A percentile compares a stretch with the other conserved stretches of the same genome.
phyloP scores from a whole-genome alignment of 805 yeast genomes.

The Tetrapisispora pingtungensis region DNA sequence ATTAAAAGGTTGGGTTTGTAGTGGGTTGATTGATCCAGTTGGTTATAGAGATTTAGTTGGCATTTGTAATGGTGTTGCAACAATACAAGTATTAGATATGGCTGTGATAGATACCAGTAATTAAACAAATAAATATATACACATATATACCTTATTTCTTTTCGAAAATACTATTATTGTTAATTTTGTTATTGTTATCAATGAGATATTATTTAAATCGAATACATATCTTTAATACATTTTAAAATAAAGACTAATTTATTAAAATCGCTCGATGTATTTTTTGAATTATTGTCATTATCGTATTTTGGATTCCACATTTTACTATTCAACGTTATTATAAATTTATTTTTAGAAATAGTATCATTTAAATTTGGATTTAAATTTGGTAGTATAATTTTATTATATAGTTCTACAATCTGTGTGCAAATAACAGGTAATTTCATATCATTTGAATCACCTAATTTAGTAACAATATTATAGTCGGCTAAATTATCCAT shows the following conservation, averaged over 20 bases:
- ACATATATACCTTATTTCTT: not conserved
- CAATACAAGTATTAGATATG: constrained; percentile 71
- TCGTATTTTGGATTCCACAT: constrained; percentile 32
- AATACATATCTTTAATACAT: constrained; percentile 22
- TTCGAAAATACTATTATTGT: too few relatives aligned
- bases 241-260: constrained; percentile 37
- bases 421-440: constrained; percentile 41
- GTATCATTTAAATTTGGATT: constrained; percentile 6
- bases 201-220: not conserved
- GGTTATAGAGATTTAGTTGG: constrained; percentile 63
- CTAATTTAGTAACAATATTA: constrained; percentile 39
- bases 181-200: not conserved
- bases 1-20: constrained; percentile 42
- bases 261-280: constrained; percentile 31
- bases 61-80: constrained; percentile 47
- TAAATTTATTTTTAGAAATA: constrained; percentile 12
- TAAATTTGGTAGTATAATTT: constrained; percentile 16
- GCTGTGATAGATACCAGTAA: constrained; percentile 58
- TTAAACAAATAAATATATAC: constrained; percentile 1
- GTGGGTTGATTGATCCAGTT: constrained; percentile 78
- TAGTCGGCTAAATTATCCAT: constrained; percentile 29
- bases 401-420: constrained; percentile 27
- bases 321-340: constrained; percentile 38
- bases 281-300: constrained; percentile 12
- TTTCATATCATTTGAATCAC: constrained; percentile 39